phyloP scores from a whole-genome alignment of 106 monocot genomes.

The Triglochin maritima region DNA sequence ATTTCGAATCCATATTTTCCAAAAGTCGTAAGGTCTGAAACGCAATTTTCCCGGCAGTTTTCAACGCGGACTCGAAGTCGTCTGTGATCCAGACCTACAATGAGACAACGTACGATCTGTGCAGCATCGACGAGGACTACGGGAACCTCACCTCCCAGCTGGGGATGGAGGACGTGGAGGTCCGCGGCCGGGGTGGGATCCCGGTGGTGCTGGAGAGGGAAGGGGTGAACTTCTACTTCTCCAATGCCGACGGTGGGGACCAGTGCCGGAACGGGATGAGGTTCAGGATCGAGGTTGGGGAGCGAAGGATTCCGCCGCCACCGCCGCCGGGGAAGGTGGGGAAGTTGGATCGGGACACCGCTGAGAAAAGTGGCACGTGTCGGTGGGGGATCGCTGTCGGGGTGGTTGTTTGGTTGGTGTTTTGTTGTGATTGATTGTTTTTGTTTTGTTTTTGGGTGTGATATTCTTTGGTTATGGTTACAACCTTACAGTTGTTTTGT shows the following conservation, averaged over 20 bases:
- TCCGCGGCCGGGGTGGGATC: constrained; percentile 4
- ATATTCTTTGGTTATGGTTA: background rate
- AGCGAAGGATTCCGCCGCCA: constrained; percentile 9
- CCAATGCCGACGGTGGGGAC: constrained; percentile 34
- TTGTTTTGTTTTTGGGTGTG: background rate
- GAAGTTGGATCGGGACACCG: background rate
- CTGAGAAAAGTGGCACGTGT: background rate
- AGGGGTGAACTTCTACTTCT: constrained; percentile 65
- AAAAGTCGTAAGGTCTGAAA: background rate
- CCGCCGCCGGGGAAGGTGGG: background rate
- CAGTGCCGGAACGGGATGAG: constrained; percentile 64
- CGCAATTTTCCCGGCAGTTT: constrained; percentile 32
- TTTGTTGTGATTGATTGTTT: background rate
- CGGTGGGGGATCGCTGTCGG: background rate
- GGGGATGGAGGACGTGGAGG: constrained; percentile 6
- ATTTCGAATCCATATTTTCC: background rate
- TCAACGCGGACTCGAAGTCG: constrained; percentile 39
- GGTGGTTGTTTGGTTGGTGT: background rate
- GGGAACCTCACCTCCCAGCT: constrained; percentile 24
- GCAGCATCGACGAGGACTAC: constrained; percentile 49
- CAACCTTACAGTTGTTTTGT: too few relatives aligned
- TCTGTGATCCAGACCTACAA: constrained; percentile 71
- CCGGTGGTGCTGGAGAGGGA: constrained; percentile 37
- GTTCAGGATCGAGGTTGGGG: constrained; percentile 46
- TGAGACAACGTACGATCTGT: constrained; percentile 47